Evolutionary conservation across 1,139 yeast genomes (phyloP), one percentile per base, ranked within the genome.

Genomic region (Pichia sp.): DNA sequence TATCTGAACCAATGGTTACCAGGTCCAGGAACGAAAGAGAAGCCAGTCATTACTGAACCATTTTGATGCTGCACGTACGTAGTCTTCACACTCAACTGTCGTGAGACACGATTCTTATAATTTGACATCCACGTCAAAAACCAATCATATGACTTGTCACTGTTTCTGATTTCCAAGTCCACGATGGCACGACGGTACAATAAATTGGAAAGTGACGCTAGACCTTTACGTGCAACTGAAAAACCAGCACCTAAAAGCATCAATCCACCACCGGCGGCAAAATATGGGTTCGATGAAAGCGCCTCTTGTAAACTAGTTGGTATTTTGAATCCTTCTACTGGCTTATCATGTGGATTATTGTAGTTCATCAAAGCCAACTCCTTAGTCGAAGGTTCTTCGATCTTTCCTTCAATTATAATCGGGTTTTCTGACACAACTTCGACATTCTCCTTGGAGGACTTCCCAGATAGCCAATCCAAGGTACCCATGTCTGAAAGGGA

Each of bases 231-330:
- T 1, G 87, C 77, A 13, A 87, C 51, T 0, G 96, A 94, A 23
- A 91, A 60, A 1, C 81, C 81, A 0, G 95, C 88, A 16, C 98
- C 98, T 3, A 91, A 64, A 3, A 88, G 67, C 98, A 91, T 91
- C 31, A 91, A 66, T 0, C 98, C 98, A 49, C 96, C 96, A 52
- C 98, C 93, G 0, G 97, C 98, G 3, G 96, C 94, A 63, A 91
- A 91, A 58, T 85, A 86, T 9, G 96, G 97, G 54, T 91, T 91
- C 29, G 77, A 73, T 14, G 71, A 68, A 47, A 85, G 64, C 8
- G 80, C 72, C 39, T 73, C 78, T 30, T 70, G 57, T n/a, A n/a
- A n/a, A n/a, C n/a, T n/a, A n/a, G n/a, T n/a, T n/a, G n/a, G n/a
- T 4, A 25, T 15, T 10, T 25, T 10, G 11, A 25, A 25, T 15